A percentile compares a stretch with the other conserved stretches of the same genome.
Evolutionary conservation across 2,329 filamentous ascomycete genomes (phyloP).

Genomic region (Thelonectria discophora): DNA sequence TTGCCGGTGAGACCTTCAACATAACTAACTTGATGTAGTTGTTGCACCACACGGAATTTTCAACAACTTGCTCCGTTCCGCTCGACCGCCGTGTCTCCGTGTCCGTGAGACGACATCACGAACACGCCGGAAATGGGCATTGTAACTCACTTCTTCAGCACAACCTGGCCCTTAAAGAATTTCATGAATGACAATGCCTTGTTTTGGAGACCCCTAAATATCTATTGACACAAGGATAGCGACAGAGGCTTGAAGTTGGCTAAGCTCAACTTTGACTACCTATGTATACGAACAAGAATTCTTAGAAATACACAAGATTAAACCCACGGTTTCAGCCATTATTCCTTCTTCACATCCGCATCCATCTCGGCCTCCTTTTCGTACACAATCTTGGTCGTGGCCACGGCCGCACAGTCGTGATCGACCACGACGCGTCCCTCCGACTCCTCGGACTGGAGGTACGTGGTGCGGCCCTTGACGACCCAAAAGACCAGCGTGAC

Average conservation of each 20-base stretch:
- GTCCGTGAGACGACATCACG: no score
- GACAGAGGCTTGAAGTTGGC: slow-evolving; percentile 8
- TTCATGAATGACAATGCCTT: no score
- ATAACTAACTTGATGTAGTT: neutral
- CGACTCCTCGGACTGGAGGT: slow-evolving; percentile 42
- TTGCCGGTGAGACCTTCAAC: neutral
- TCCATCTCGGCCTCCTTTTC: slow-evolving; percentile 22
- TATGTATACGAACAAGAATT: neutral
- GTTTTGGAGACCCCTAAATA: neutral
- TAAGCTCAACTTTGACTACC: neutral
- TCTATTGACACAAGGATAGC: neutral
- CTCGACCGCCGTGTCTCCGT: no score
- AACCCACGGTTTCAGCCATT: neutral
- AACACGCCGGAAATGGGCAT: no score
- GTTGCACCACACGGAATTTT: neutral
- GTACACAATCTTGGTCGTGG: slow-evolving; percentile 16
- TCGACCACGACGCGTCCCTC: slow-evolving; percentile 38
- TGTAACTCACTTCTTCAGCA: no score
- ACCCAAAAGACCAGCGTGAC: slow-evolving; percentile 61
- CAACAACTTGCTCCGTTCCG: neutral
- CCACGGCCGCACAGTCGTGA: slow-evolving; percentile 28
- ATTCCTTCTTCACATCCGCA: neutral
- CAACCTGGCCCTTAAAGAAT: no score
- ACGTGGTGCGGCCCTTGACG: slow-evolving; percentile 54
- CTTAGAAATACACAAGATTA: slow-evolving; percentile 13